These are phyloP conservation scores for Colletotrichum ledebouriae DNA, from an alignment of 2,329 filamentous ascomycete genomes.

Conservation along the genomic window DNA sequence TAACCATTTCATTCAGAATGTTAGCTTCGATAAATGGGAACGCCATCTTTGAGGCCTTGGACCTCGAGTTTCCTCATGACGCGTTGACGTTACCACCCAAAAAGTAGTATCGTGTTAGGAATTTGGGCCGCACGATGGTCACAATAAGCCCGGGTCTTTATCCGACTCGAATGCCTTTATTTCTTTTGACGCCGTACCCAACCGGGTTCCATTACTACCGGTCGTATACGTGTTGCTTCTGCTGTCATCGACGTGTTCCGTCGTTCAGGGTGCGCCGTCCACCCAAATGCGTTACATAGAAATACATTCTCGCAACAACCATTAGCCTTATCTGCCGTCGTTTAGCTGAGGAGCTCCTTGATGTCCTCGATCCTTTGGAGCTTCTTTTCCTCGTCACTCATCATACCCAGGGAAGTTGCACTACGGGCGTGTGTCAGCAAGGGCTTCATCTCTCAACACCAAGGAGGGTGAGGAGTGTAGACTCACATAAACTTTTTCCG, in stretches of 20 bases:
- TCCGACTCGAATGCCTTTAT: not conserved
- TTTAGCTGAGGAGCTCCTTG: slow-evolving; percentile 82
- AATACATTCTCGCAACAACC: slow-evolving; percentile 24
- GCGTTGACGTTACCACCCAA: not conserved
- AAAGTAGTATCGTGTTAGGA: not conserved
- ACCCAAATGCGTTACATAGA: not conserved
- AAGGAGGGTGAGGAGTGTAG: not conserved
- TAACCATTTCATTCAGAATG: too few species aligned
- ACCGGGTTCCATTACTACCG: slow-evolving; percentile 3
- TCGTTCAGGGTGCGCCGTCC: not conserved
- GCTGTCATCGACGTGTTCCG: not conserved
- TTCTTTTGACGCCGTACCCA: not conserved
- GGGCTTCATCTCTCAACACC: not conserved
- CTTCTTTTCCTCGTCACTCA: slow-evolving; percentile 93
- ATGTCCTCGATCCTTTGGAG: slow-evolving; percentile 93
- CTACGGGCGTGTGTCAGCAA: slow-evolving; percentile 58
- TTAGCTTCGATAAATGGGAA: too few species aligned
- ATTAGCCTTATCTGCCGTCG: not conserved
- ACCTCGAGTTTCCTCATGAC: not conserved
- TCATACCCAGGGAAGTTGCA: slow-evolving; percentile 94
- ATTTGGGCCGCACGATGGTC: not conserved
- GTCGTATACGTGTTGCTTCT: not conserved
- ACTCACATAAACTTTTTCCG: slow-evolving; percentile 95
- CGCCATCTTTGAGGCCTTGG: too few species aligned
- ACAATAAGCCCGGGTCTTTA: not conserved